These are phyloP conservation scores for Skeletonema tropicum DNA, from an alignment of 108 stramenopile species.

Conservation along the genomic window DNA sequence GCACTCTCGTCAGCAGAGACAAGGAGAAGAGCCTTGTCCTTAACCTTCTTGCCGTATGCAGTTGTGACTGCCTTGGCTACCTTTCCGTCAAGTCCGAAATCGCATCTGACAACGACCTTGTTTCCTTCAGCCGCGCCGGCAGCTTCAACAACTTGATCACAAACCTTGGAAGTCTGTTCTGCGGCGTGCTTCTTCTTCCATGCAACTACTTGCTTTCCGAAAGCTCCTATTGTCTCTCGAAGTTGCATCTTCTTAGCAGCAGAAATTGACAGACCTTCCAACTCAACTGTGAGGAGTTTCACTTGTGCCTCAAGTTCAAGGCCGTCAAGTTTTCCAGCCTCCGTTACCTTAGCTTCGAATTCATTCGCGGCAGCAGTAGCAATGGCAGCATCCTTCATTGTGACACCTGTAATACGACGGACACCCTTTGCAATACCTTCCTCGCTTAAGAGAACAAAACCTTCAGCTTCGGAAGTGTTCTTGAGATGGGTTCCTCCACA, in stretches of 20 bases:
- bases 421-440: constrained; percentile 98
- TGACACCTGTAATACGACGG: constrained; percentile 94
- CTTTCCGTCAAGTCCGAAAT: constrained; percentile 94
- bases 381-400: constrained; percentile 81
- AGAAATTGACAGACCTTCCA: constrained; percentile 73
- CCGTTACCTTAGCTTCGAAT: constrained; percentile 71
- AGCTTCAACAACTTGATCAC: constrained; percentile 63
- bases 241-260: constrained; percentile 77
- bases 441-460: constrained; percentile 94
- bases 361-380: constrained; percentile 79
- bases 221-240: constrained; percentile 60
- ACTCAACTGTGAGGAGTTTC: constrained; percentile 75
- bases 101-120: constrained; percentile 86
- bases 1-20: constrained; percentile 76
- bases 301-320: constrained; percentile 72
- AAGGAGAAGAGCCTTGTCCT: constrained; percentile 84
- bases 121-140: constrained; percentile 66
- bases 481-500: constrained; percentile 98
- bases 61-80: constrained; percentile 81
- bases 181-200: constrained; percentile 84
- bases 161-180: constrained; percentile 74
- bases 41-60: constrained; percentile 84
- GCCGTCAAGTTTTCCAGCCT: constrained; percentile 69
- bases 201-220: constrained; percentile 79
- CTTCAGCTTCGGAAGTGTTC: constrained; percentile 94